Evolutionary conservation across 768 basidiomycete genomes (phyloP), one percentile per base, ranked within the genome.

Genomic region (Heimioporus sp.): DNA sequence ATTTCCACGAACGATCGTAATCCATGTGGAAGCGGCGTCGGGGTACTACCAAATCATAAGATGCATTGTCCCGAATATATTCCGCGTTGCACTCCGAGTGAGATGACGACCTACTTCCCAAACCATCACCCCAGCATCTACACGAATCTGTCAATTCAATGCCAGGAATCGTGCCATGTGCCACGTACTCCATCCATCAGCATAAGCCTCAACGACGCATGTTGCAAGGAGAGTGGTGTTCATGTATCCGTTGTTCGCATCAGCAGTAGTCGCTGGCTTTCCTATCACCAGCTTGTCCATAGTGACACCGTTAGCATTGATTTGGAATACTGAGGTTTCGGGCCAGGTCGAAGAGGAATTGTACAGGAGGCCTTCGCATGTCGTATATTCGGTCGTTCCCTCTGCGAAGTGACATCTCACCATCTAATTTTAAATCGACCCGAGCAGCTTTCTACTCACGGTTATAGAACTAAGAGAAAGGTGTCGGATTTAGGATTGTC

Each of bases 261-360:
- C 79, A 11, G 67, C 52, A 1, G 58, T 61, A 0, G 74, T 49
- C 5, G 81, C 81, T 7, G 86, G 87, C 66, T 89, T 90, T 8
- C 87, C 87, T 59, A 90, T 85, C 49, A 88, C 82, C 45, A 90
- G 73, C 68, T 89, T 88, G 62, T 77, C 67, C 35, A 83, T 65
- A 6, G 76, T 66, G 9, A 89, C 78, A n/a, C 83, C 85, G 53
- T 69, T 78, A 1, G 76, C 75, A 34, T 70, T 65, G 43, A 80
- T 78, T 61, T 80, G 69, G 59, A 79, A 75, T 24, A 80, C 54
- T 0, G 75, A 62, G 3, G 77, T 68, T 17, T 66, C 51, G 2
- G 77, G 77, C 65, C 66, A 80, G 6, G 58, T 51, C 20, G 66
- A 64, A 10, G 74, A 74, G 1, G 75, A 77, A 6, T 57, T 47